These are phyloP conservation scores for Monsonia emarginata DNA, from an alignment of 441 rosid species.

Conservation along the genomic window DNA sequence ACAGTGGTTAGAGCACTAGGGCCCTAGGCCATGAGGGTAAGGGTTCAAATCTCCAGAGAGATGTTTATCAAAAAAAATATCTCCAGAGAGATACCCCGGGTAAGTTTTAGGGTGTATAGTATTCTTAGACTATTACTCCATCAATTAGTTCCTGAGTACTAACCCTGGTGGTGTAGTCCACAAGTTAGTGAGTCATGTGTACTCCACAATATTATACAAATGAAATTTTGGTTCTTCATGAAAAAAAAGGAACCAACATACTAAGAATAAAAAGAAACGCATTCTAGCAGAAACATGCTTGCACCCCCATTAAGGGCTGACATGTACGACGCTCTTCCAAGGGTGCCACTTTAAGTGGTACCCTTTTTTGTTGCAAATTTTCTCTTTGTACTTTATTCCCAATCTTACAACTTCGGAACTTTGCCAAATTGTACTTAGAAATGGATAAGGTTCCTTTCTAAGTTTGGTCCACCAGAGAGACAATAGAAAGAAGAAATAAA, in stretches of 20 bases:
- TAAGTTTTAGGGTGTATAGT: no score
- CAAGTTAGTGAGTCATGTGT: no score
- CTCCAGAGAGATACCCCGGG: no score
- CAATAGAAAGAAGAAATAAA: not conserved
- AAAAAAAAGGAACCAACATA: not conserved
- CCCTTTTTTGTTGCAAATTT: not conserved
- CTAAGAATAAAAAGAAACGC: not conserved
- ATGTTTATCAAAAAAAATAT: no score
- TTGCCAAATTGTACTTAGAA: not conserved
- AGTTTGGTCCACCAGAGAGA: not conserved
- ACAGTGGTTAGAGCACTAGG: no score
- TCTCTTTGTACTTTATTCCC: not conserved
- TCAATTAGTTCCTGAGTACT: no score
- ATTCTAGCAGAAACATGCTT: not conserved
- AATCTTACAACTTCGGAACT: not conserved
- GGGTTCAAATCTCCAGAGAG: no score
- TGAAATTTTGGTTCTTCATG: no score
- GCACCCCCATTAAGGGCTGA: not conserved
- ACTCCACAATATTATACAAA: no score
- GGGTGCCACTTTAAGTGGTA: not conserved
- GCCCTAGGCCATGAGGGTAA: no score
- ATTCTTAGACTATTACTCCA: no score
- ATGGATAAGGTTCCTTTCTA: not conserved
- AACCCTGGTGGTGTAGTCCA: no score
- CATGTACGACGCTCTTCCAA: not conserved